Base-by-base conservation (phyloP, 2,329 filamentous ascomycete genomes). In the Curvularia lunata region DNA sequence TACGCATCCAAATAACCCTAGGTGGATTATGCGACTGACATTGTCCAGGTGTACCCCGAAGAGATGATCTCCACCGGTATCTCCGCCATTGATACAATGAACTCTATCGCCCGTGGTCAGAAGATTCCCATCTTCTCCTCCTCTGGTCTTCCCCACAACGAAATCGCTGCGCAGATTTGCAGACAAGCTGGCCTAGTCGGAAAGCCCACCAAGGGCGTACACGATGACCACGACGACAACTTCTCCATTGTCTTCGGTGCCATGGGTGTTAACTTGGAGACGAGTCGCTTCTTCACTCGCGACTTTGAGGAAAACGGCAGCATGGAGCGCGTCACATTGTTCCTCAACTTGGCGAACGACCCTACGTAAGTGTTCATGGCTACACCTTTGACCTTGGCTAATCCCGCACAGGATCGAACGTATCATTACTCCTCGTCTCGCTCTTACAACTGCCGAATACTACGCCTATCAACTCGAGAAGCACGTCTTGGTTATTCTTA, bases 21-120 rank as follows among this genome's bases (percentile, higher is more conserved):
- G 3, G 12, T 67, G 72, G 53, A 73, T 60, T 61, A 37, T 25
- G 45, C 34, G 40, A 51, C 66, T 77, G 47, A 75, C 48, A 5
- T 3, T 12, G 2, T 4, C 23, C 64, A 96, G 92, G 91, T 97
- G 69, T 99, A 99, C 77, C 95, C 95, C 74, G 95, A 99, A 83
- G 96, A 99, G 82, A 99, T 99, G 94, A 98, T 99, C 74, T 95
- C 94, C 34, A 99, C 95, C 47, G 95, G 95, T 88, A 99, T 99
- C 79, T 98, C 94, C 62, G 93, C 95, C 75, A 98, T 99, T 74
- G 94, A 98, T 77, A 97, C 93, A 61, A 98, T 98, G 94, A 85
- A 85, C 78, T 85, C 83, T 49, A 96, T 98, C 79, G 95, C 96
- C 65, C 92, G 95, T 86, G 95, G 95, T 63, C 95, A 99, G 80